These are phyloP conservation scores for Tremella mesenterica DNA, from an alignment of 768 basidiomycete genomes.

Conservation along the genomic window DNA sequence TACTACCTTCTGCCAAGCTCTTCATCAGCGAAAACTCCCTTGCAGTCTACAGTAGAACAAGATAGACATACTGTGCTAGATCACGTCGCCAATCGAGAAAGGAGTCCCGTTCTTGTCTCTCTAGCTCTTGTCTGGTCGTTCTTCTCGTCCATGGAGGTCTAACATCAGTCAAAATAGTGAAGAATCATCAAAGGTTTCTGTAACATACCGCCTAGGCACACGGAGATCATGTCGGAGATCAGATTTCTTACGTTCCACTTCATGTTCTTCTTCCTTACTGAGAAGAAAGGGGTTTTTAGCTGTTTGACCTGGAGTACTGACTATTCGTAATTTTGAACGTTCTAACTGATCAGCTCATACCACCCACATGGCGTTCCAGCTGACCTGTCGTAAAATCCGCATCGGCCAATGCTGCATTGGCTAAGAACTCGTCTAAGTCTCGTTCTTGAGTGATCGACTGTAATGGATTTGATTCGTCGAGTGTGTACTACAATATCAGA, in stretches of 20 bases:
- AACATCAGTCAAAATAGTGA: neutral
- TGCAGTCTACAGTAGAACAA: neutral
- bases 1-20: constrained; percentile 78
- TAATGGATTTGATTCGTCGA: constrained; percentile 57
- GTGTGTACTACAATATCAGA: constrained; percentile 55
- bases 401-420: constrained; percentile 86
- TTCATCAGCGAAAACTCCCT: neutral
- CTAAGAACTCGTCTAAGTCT: constrained; percentile 91
- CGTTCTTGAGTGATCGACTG: constrained; percentile 91
- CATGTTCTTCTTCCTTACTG: constrained; percentile 69
- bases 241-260: constrained; percentile 61
- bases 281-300: constrained; percentile 77
- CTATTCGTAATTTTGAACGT: constrained; percentile 46
- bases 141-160: constrained; percentile 78
- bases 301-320: constrained; percentile 38
- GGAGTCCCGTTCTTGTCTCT: constrained; percentile 76
- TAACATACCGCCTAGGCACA: constrained; percentile 59
- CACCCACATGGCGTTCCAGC: constrained; percentile 57
- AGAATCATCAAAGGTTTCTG: neutral
- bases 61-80: constrained; percentile 66
- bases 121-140: constrained; percentile 69
- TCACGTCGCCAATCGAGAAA: constrained; percentile 91
- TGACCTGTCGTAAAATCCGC: constrained; percentile 91
- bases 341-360: constrained; percentile 35
- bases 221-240: constrained; percentile 66